Evolutionary conservation across 129 eudicot genomes (phyloP), one percentile per base, ranked within the genome.

Genomic region (Glebionis coronaria): DNA sequence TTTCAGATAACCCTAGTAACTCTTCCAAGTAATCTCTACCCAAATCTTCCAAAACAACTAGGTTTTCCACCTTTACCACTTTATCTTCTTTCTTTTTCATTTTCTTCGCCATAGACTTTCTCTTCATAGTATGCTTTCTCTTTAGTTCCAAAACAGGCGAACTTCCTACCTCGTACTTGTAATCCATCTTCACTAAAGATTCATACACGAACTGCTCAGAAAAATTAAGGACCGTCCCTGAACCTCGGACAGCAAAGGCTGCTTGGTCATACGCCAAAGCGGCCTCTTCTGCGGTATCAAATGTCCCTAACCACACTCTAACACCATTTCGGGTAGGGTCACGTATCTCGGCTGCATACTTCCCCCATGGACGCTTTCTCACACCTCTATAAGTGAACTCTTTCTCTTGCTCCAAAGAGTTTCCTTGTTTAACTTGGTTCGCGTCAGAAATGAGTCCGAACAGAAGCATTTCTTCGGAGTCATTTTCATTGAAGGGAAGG

Each of bases 261-360:
- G 83, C 83, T 44, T 79, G 83, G 19, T 79, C 83, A 14, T 79
- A 79, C 0, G 83, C 83, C 23, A 74, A 28, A 42, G 83, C 83
- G 44, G 83, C 83, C n/a, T 73, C 83, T 56, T 79, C 76, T 1
- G 83, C 79, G 1, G 83, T 68, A 49, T 79, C 83, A 57, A 79
- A 79, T 31, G 83, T 79, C 20, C 80, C 83, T 11, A 79, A 18
- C 83, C 83, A 79, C 4, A 79, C 83, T 45, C 83, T 63, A 27
- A 74, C 80, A 0, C 83, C 80, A 42, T 73, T 79, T 12, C 79
- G 74, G 0, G 79, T 79, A 5, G 83, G 73, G 61, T 79, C 79
- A 40, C 83, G 78, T 73, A 79, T 79, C 76, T 79, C 83, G 2
- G 79, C 79, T 0, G 83, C 83, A 15, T 52, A 79, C 71, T 73